Percentiles rank a stretch among this genome's conserved stretches.
Conservation (phyloP, 306 rosid species). For the Sphenostylis stenocarpa region DNA sequence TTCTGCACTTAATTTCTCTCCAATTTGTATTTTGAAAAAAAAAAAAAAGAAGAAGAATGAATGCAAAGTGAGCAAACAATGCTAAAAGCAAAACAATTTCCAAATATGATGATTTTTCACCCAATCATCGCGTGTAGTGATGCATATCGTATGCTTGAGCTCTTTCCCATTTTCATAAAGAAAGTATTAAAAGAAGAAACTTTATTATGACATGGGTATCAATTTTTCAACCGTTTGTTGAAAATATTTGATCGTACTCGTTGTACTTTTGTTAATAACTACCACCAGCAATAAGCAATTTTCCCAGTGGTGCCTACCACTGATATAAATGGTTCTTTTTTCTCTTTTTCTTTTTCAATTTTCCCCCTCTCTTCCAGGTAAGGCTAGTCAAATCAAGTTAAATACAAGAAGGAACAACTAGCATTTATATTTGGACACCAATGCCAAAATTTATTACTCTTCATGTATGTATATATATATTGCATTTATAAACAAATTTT, state of each 20-base stretch:
- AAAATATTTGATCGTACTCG: constrained; percentile 16
- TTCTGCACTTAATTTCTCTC: no score
- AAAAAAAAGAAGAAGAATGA: no score
- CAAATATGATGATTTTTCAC: background rate
- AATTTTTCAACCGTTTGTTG: constrained; percentile 4
- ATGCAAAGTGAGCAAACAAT: background rate
- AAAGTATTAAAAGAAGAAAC: background rate
- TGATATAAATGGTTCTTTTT: background rate
- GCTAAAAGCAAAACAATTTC: background rate
- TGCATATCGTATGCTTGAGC: background rate
- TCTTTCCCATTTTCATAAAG: background rate
- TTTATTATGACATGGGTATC: constrained; percentile 13
- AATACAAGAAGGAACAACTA: constrained; percentile 17
- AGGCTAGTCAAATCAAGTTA: constrained; percentile 5
- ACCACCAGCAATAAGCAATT: constrained; percentile 13
- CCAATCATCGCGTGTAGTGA: background rate
- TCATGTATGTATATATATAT: background rate
- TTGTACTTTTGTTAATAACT: constrained; percentile 30
- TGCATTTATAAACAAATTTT: background rate
- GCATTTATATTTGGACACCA: background rate
- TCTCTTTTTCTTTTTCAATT: background rate
- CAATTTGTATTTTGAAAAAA: no score
- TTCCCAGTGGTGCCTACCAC: background rate
- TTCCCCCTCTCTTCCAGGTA: background rate
- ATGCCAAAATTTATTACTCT: background rate